Percentiles rank a stretch among this genome's conserved stretches.
Evolutionary conservation across 768 basidiomycete species (phyloP).

Genomic region (Russula ochroleuca): DNA sequence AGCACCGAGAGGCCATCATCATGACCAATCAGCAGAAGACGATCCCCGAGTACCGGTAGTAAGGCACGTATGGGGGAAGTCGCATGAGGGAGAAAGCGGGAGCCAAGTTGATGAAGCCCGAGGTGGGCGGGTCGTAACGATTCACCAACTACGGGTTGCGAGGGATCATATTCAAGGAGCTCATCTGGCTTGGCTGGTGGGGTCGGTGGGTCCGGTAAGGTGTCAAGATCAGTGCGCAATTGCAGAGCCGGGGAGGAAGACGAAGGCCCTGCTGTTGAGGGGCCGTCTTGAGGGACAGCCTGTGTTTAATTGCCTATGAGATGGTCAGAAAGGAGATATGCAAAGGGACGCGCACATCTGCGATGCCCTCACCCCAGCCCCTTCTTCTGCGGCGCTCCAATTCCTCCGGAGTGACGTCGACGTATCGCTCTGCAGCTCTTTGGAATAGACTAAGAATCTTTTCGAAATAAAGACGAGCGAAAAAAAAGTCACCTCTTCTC

Average conservation of each 20-base stretch:
- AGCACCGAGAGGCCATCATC: slow-evolving; percentile 77
- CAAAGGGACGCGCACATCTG: slow-evolving; percentile 21
- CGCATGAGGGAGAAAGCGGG: slow-evolving; percentile 78
- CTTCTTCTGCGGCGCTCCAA: slow-evolving; percentile 51
- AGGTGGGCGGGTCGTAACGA: slow-evolving; percentile 58
- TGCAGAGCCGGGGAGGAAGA: slow-evolving; percentile 26
- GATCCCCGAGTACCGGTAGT: slow-evolving; percentile 61
- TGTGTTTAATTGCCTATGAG: slow-evolving; percentile 4
- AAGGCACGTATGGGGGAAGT: slow-evolving; percentile 70
- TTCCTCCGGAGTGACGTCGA: slow-evolving; percentile 58
- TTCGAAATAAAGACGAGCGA: background rate
- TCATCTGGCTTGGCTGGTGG: slow-evolving; percentile 26
- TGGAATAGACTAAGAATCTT: slow-evolving; percentile 1
- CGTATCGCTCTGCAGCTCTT: slow-evolving; percentile 83
- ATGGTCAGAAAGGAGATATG: background rate
- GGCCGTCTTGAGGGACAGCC: slow-evolving; percentile 13
- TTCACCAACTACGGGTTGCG: slow-evolving; percentile 46
- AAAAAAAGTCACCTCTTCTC: slow-evolving; percentile 62
- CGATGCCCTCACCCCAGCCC: slow-evolving; percentile 62
- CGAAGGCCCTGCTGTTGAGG: slow-evolving; percentile 10
- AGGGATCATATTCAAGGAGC: slow-evolving; percentile 14
- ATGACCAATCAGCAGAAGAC: slow-evolving; percentile 71
- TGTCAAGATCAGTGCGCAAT: slow-evolving; percentile 30
- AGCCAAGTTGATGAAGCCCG: slow-evolving; percentile 73
- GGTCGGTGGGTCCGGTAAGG: slow-evolving; percentile 20